phyloP scores from a whole-genome alignment of 768 basidiomycete genomes.

The Kwoniella botswanensis region DNA sequence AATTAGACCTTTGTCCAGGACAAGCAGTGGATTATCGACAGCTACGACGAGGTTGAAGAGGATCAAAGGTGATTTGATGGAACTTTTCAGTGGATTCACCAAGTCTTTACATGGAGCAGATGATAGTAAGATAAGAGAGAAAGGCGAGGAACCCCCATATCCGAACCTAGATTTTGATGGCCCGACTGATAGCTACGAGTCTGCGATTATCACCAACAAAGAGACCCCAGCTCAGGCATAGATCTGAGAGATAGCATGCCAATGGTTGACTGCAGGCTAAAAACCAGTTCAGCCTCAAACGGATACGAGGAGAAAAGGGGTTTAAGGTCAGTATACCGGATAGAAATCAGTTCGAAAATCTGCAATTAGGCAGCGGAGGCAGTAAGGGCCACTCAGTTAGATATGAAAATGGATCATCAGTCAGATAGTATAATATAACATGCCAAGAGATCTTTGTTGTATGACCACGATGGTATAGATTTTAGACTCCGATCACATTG shows the following conservation, averaged over 20 bases:
- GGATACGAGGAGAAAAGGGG: not conserved
- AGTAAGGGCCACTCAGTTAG: not conserved
- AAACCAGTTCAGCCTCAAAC: no score
- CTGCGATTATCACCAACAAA: no score
- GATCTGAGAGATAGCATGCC: no score
- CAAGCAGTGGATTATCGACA: not conserved
- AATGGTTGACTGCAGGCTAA: no score
- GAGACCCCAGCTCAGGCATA: no score
- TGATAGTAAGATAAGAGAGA: not conserved
- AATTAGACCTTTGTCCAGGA: not conserved
- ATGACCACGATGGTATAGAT: not conserved
- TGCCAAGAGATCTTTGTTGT: not conserved
- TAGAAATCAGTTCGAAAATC: not conserved
- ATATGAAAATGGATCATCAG: not conserved
- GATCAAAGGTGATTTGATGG: not conserved
- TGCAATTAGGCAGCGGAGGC: not conserved
- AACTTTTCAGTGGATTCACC: not conserved
- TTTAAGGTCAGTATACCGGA: not conserved
- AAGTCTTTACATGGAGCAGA: not conserved
- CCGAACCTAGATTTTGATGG: not conserved
- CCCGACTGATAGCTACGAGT: no score
- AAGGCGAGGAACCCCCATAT: not conserved
- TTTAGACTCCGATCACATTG: no score
- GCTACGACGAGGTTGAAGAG: not conserved
- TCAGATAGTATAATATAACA: not conserved